Evolutionary conservation across 1,139 yeast genomes (phyloP).

Genomic region (Suhomyces bolitotheri): DNA sequence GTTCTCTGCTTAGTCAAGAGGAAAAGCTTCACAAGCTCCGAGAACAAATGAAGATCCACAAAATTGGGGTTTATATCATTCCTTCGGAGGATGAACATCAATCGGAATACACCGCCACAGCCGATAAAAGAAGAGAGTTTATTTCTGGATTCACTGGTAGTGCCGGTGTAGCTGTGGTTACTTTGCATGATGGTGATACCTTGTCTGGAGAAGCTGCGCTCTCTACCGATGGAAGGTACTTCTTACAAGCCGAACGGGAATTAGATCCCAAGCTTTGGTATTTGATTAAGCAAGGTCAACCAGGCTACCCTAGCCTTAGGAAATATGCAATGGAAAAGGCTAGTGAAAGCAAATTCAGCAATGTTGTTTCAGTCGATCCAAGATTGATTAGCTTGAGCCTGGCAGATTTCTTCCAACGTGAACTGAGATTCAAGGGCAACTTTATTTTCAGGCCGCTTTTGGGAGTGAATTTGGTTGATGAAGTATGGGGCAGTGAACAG

Average conservation of each 20-base stretch:
- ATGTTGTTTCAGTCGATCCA: conserved; percentile 44
- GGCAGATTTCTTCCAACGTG: conserved; percentile 37
- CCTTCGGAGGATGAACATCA: conserved; percentile 66
- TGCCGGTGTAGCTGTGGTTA: conserved; percentile 56
- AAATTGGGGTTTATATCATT: conserved; percentile 51
- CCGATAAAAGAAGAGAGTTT: conserved; percentile 53
- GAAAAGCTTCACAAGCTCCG: conserved; percentile 38
- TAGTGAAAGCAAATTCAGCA: conserved; percentile 31
- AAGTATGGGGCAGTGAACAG: conserved; percentile 41
- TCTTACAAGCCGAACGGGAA: conserved; percentile 48
- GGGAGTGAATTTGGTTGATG: conserved; percentile 38
- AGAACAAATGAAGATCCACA: conserved; percentile 39
- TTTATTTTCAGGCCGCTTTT: conserved; percentile 35
- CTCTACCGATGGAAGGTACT: conserved; percentile 60
- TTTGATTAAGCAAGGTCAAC: conserved; percentile 40
- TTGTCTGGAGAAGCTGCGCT: conserved; percentile 46
- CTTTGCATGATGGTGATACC: conserved; percentile 34
- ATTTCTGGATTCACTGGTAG: conserved; percentile 58
- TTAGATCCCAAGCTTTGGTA: conserved; percentile 38
- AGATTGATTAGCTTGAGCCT: conserved; percentile 32
- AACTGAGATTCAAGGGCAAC: conserved; percentile 20
- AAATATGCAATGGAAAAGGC: conserved; percentile 41
- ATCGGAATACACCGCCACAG: conserved; percentile 52
- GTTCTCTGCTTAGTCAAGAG: conserved; percentile 15
- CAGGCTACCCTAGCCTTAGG: conserved; percentile 41